Evolutionary conservation across 2,329 filamentous ascomycete genomes (phyloP), one percentile per base, ranked within the genome.

Genomic region (Epichloe amarillans): DNA sequence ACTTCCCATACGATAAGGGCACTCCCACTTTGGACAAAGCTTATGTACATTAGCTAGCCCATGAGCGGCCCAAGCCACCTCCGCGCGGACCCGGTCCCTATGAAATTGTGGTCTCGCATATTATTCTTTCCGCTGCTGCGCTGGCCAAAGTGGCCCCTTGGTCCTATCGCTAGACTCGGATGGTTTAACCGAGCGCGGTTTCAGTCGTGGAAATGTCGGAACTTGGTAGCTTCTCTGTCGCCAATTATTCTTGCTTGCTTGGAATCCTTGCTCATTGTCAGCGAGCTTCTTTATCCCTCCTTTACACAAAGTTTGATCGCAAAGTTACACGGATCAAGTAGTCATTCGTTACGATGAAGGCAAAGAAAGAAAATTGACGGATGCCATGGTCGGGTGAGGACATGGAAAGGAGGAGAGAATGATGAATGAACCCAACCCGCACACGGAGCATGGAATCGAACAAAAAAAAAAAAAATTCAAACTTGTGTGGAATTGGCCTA

Each of bases 101-200:
- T 33, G 19, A 44, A 44, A 11, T 19, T 33, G 11, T 12, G n/a
- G 42, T 33, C 23, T 30, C 23, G 21, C 21, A 33, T 42, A 19
- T 8, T 21, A 19, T 8, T 36, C n/a, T 17, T 12, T 12, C 5
- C 15, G 10, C 36, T 10, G 11, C 37, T 17, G 23, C 8, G 44
- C 44, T 17, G 30, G 30, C 36, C 15, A 37, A 35, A 14, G 26
- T 11, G 37, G 35, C 37, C 33, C n/a, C 33, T 30, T n/a, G 26
- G 42, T 52, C 41, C 46, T 49, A 44, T 26, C 42, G 23, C 21
- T 46, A 44, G 46, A 36, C 44, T 47, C 50, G 50, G 50, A 52
- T 49, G 23, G 36, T 46, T 49, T 49, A 52, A 41, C 50, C 50
- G 50, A 52, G 41, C 46, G 46, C 40, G 40, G 50, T 48, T 52